Evolutionary conservation across 2,329 filamentous ascomycete species (phyloP).

Genomic region (Pseudocercospora fuligena): DNA sequence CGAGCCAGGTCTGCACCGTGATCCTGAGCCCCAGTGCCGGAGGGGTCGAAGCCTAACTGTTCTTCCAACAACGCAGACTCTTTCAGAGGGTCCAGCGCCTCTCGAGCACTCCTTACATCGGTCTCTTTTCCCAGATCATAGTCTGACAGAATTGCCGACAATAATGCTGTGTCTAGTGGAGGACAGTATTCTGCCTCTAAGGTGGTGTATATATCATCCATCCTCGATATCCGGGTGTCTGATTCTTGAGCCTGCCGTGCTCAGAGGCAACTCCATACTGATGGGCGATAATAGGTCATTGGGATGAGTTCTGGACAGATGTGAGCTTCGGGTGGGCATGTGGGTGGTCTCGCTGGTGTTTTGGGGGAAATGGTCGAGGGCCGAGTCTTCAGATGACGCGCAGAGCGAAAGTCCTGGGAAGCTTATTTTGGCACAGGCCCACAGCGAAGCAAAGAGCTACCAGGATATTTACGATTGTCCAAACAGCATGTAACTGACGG

Average conservation of each 20-base stretch:
- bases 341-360: background rate
- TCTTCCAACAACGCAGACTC: conserved; percentile 69
- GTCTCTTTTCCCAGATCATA: conserved; percentile 64
- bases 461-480: background rate
- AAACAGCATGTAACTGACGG: background rate
- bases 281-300: background rate
- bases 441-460: background rate
- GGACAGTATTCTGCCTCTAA: conserved; percentile 72
- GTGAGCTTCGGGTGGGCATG: background rate
- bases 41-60: conserved; percentile 72
- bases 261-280: background rate
- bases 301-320: background rate
- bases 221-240: conserved; percentile 27
- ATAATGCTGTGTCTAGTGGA: conserved; percentile 75
- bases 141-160: conserved; percentile 77
- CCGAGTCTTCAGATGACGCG: no score
- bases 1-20: conserved; percentile 23
- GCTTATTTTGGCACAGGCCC: background rate
- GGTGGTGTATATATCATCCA: conserved; percentile 34
- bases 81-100: conserved; percentile 69
- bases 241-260: background rate
- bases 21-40: conserved; percentile 64
- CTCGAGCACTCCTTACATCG: conserved; percentile 60
- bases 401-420: no score
- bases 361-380: no score